Base-by-base conservation (phyloP, 2,329 filamentous ascomycete genomes). In the Penicillium verrucosum region DNA sequence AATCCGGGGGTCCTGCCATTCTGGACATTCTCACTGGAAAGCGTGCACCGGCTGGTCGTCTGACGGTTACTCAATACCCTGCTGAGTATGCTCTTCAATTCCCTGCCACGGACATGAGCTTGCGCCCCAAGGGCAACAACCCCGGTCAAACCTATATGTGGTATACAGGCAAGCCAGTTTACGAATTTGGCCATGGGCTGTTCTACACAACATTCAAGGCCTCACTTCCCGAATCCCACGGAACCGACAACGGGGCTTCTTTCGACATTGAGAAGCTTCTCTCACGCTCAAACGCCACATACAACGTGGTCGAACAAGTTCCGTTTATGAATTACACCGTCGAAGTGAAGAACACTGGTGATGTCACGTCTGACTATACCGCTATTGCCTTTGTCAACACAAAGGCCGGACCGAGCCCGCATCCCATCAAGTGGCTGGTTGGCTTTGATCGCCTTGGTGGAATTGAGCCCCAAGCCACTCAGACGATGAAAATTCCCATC, bases 61-160 rank as follows among this genome's bases (percentile, higher is more conserved):
- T 79, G 46, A 63, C 73, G 12, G 61, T 68, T 0, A 77, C 73
- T 0, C 72, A 77, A 42, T 76, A 77, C 42, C 71, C 73, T 1
- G 71, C 70, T 5, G 59, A 68, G 69, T 83, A 67, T 74, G 81
- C 72, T 1, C 64, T 65, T 5, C 62, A 73, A 34, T 76, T 78
- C 54, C 68, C 73, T 1, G 71, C 75, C 3, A 71, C 68, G 0
- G 75, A 79, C 53, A 75, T 77, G 73, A 68, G 60, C n/a, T 65
- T 78, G 11, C 69, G 76, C 3, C 76, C 76, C 0, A 70, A 67
- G 21, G 68, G 64, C 1, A 60, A 57, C 10, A 76, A 75, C 23
- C 77, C 76, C 0, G 77, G 77, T 0, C 71, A 77, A 25, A 79
- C 77, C 0, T 79, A 79, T 54, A 75, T 74, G 56, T 79, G 77